Evolutionary conservation across 352 stramenopile species (phyloP), one percentile per base, ranked within the genome.

Genomic region (Pythium grandisporangium): DNA sequence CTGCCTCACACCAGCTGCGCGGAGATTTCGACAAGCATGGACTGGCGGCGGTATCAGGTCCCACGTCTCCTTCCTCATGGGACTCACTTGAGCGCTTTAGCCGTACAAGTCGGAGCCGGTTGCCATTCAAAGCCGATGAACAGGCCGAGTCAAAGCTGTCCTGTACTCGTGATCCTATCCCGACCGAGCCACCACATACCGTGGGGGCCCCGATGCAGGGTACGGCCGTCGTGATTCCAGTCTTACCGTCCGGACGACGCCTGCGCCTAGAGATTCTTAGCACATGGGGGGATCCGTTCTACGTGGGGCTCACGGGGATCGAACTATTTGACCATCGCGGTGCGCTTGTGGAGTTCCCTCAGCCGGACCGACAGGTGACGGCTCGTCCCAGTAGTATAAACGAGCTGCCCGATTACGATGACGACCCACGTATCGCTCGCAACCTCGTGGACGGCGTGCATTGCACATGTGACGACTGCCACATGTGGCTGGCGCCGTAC

Each of bases 401-500:
- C 34, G 71, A 86, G 4, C 60, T 96, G 4, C 72, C 92, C n/a
- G 84, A 95, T 30, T 95, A 95, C 46, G 58, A 63, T 4, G 55
- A 86, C 17, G 81, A 94, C 44, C 76, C 73, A 4, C 75, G 76
- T 13, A 66, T 91, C 2, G 54, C 75, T 0, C 61, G 54, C 45
- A 92, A 88, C 35, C 42, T 90, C 4, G 67, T 96, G 1, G 87
- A 96, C 42, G 83, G 84, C 3, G 60, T 87, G 0, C 94, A 95
- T 34, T 75, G 78, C 32, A 96, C 86, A 2, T 93, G 74, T 44
- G 84, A 96, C 42, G 86, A 96, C 43, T 76, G 92, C 11, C 85
- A 96, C 61, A 82, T 91, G 67, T 96, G 87, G 87, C 55, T 96
- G 0, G 76, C 86, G 10, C 87, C 87, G 10, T 96, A 78, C 36